Evolutionary conservation across 345 rosid species (phyloP).

Genomic region (Populus tremula): DNA sequence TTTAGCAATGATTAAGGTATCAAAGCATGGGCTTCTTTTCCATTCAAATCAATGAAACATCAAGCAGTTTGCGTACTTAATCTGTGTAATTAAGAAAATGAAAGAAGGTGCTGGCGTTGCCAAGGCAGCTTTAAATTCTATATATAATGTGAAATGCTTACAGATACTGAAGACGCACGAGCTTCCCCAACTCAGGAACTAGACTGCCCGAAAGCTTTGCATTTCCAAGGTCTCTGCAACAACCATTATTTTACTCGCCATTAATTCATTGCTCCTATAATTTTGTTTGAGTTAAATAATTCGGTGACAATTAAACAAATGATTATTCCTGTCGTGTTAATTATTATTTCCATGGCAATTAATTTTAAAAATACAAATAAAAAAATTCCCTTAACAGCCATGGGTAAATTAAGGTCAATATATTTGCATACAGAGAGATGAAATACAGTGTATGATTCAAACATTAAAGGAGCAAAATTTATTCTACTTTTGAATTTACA

Average conservation of each 20-base stretch:
- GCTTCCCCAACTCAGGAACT: constrained; percentile 66
- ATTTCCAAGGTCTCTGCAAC: constrained; percentile 71
- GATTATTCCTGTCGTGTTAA: background rate
- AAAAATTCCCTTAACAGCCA: too few species aligned
- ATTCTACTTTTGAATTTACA: background rate
- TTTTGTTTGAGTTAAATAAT: background rate
- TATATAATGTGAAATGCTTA: constrained; percentile 26
- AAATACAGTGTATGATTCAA: too few species aligned
- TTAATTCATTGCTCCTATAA: background rate
- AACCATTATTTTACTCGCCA: background rate
- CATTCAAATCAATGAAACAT: background rate
- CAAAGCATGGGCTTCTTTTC: too few species aligned
- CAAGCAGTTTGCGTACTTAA: background rate
- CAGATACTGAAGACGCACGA: constrained; percentile 66
- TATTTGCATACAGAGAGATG: too few species aligned
- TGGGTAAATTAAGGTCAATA: too few species aligned
- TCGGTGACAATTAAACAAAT: background rate
- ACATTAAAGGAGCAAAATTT: too few species aligned
- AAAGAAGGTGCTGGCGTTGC: background rate
- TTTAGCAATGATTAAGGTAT: too few species aligned
- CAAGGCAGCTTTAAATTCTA: background rate
- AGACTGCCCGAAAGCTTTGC: constrained; percentile 63
- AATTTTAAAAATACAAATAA: too few species aligned
- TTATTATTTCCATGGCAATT: background rate
- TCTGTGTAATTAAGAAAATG: background rate